These are phyloP conservation scores for Auxenochlorella pyrenoidosa DNA, from an alignment of 139 green algal species.

Conservation along the genomic window DNA sequence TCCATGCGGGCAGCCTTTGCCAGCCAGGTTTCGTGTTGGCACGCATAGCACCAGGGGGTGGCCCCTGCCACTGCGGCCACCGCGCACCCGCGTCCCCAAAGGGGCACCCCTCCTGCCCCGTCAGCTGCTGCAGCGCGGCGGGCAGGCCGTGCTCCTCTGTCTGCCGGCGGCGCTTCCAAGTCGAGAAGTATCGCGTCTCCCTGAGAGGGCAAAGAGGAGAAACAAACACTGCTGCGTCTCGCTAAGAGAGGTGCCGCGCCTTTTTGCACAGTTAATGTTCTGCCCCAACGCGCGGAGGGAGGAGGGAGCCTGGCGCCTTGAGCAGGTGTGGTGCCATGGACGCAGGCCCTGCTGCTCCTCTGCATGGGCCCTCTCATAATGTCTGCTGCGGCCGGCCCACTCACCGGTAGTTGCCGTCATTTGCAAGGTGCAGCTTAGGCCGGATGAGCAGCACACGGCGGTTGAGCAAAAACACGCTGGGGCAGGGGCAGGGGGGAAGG, in stretches of 20 bases:
- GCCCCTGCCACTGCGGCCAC: not conserved
- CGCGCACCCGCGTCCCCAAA: constrained; percentile 82
- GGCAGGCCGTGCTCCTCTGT: constrained; percentile 84
- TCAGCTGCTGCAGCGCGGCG: constrained; percentile 51
- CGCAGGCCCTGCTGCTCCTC: no score
- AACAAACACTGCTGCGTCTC: no score
- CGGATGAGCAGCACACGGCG: constrained; percentile 88
- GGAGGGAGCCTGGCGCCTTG: no score
- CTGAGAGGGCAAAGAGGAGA: constrained; percentile 30
- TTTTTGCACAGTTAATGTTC: no score
- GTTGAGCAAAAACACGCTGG: constrained; percentile 87
- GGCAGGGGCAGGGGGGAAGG: no score
- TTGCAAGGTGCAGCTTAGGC: constrained; percentile 93
- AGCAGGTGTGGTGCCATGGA: no score
- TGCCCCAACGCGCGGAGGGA: no score
- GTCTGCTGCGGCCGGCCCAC: no score
- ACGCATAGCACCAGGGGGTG: not conserved
- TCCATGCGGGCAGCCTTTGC: no score
- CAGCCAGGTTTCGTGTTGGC: no score
- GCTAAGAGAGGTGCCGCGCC: no score
- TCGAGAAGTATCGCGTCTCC: constrained; percentile 88
- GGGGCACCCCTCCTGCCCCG: constrained; percentile 73
- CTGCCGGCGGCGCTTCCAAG: constrained; percentile 80
- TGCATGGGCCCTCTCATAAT: no score
- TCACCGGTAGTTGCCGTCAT: constrained; percentile 97